Evolutionary conservation across 768 basidiomycete species (phyloP).

Genomic region (Amanita polypyramis): DNA sequence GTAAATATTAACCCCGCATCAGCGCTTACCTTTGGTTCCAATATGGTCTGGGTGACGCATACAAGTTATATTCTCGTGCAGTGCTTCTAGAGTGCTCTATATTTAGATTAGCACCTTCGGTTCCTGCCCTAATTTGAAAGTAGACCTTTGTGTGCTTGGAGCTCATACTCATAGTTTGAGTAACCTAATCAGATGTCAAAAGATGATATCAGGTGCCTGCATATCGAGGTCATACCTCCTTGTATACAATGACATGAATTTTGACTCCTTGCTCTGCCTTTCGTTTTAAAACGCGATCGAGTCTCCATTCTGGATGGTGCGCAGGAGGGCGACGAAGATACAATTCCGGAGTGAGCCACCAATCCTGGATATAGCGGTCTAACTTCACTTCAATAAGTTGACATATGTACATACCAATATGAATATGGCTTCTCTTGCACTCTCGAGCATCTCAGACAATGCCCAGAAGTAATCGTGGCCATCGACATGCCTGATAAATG

Average conservation of each 20-base stretch:
- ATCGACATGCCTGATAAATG: slow-evolving; percentile 59
- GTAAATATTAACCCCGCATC: background rate
- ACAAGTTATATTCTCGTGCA: slow-evolving; percentile 82
- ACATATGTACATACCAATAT: slow-evolving; percentile 45
- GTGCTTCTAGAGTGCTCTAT: slow-evolving; percentile 63
- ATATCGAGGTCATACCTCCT: slow-evolving; percentile 44
- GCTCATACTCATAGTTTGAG: slow-evolving; percentile 84
- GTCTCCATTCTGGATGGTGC: slow-evolving; percentile 74
- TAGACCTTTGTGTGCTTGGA: slow-evolving; percentile 73
- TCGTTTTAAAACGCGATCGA: slow-evolving; percentile 74
- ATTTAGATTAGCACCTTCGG: background rate
- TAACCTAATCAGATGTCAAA: slow-evolving; percentile 37
- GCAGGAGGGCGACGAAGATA: slow-evolving; percentile 91
- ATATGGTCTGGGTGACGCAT: slow-evolving; percentile 91
- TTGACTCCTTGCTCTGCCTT: slow-evolving; percentile 93
- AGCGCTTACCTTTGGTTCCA: slow-evolving; percentile 54
- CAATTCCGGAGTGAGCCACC: slow-evolving; percentile 94
- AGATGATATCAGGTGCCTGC: background rate
- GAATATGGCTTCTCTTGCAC: slow-evolving; percentile 75
- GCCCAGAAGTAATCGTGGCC: slow-evolving; percentile 98
- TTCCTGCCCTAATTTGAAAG: background rate
- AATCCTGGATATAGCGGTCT: slow-evolving; percentile 32
- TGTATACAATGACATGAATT: slow-evolving; percentile 88
- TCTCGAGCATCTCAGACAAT: slow-evolving; percentile 79
- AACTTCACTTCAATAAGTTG: background rate